A percentile compares a stretch with the other conserved stretches of the same genome.
Evolutionary conservation across 495 filamentous ascomycete genomes (phyloP).

Genomic region (Clohesyomyces aquaticus): DNA sequence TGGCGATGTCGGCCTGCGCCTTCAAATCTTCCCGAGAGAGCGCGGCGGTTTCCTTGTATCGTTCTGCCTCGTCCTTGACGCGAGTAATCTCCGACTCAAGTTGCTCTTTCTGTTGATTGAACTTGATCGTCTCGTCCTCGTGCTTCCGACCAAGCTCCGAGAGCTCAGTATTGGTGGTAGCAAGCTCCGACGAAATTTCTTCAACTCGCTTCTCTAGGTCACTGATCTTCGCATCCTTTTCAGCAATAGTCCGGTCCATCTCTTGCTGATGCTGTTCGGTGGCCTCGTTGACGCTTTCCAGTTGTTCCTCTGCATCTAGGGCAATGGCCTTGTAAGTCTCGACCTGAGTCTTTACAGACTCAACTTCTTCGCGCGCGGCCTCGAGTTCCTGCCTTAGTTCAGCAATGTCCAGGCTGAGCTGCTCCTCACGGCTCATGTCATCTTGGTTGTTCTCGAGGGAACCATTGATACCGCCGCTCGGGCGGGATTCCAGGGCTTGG

Average conservation of each 20-base stretch:
- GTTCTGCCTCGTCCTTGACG: constrained; percentile 82
- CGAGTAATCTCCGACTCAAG: constrained; percentile 77
- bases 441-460: constrained; percentile 54
- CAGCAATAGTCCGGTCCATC: constrained; percentile 69
- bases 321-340: constrained; percentile 91
- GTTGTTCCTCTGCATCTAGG: constrained; percentile 83
- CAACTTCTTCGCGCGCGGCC: constrained; percentile 71
- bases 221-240: constrained; percentile 74
- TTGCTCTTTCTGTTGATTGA: constrained; percentile 76
- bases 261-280: constrained; percentile 86
- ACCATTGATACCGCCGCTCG: constrained; percentile 59
- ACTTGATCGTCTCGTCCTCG: constrained; percentile 68
- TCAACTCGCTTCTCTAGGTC: constrained; percentile 81
- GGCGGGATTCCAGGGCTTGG: constrained; percentile 73
- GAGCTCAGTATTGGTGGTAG: constrained; percentile 76
- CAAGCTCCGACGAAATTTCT: constrained; percentile 79
- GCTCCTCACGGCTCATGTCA: constrained; percentile 74
- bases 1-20: constrained; percentile 88
- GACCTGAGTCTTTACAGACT: constrained; percentile 74
- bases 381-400: constrained; percentile 84
- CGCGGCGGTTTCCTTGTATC: constrained; percentile 72
- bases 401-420: constrained; percentile 77
- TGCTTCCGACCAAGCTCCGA: constrained; percentile 75
- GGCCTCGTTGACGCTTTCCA: constrained; percentile 75
- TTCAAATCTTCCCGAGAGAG: constrained; percentile 89